Evolutionary conservation across 2,329 filamentous ascomycete species (phyloP), one percentile per base, ranked within the genome.

Genomic region (Penicillium vulpinum): DNA sequence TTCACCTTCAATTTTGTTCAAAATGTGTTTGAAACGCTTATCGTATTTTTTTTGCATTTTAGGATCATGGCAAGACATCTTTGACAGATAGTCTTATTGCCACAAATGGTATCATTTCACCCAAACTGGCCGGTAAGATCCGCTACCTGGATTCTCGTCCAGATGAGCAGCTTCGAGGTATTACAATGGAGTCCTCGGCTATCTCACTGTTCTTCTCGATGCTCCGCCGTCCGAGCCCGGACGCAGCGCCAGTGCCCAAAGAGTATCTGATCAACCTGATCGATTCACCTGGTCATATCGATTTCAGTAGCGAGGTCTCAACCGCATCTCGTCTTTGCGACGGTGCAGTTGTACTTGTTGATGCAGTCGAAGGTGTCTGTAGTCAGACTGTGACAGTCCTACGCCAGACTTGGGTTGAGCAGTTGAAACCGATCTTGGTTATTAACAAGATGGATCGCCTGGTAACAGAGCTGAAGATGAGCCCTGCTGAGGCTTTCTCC

Each of bases 171-270:
- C 84, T 90, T 16, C 88, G 94, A 63, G 94, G 94, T 55, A 99
- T 99, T 71, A 99, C 94, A n/a, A 99, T 99, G 94, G 94, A 99
- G 75, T 97, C 94, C 0, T 97, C 93, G 6, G 94, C 94, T 60
- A 99, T 99, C 62, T 97, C 94, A 0, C 81, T 99, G 33, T 95
- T 90, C 77, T 99, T 99, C 74, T 95, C 92, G 35, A 91, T 97
- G 83, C 80, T 96, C 52, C 85, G 92, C 64, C 85, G 91, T 64
- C 80, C 85, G 36, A 80, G 84, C 2, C 87, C 88, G 2, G 87
- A 91, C 16, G 85, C 85, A 6, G 71, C 81, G 15, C 88, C 91
- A 0, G 83, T 88, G 67, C 83, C 89, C 21, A 91, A 91, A 70
- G 93, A 99, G 75, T 97, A 96, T 71, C 82, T 99, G 60, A 91